Base-by-base conservation (phyloP, 495 filamentous ascomycete species). In the Amphirosellinia nigrospora region DNA sequence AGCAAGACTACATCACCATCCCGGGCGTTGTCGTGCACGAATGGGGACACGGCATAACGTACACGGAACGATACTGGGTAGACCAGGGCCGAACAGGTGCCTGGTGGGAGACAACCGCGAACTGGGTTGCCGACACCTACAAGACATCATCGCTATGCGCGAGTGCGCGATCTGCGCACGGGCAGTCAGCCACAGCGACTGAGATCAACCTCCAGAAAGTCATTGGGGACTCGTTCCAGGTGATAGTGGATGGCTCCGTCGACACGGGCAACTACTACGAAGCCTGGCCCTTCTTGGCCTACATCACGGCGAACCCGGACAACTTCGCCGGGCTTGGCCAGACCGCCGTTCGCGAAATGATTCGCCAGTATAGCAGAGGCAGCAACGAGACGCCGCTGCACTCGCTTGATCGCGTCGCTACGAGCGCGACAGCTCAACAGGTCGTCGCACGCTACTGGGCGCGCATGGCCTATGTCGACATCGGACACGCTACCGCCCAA, bases 311-410 rank as follows among this genome's bases (percentile, higher is more conserved):
- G 66, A 84, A 84, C 70, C 83, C 77, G 4, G 83, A 85, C 70
- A 75, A 76, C 56, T 78, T 76, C 58, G 62, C 75, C 3, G 81
- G 82, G 5, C 70, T 84, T 13, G 82, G 82, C 0, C 72, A 73
- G 62, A 58, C 59, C 0, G 79, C 77, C 10, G 78, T 84, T 28
- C 80, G 77, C 19, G 76, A 74, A 3, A 77, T 83, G 64, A 83
- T 81, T 72, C 74, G 75, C 7, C 74, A 79, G 69, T 85, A 85
- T 71, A 80, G 78, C 63, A 68, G 76, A 7, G 71, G 78, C 52
- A 83, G 80, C 72, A 80, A 84, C 70, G 82, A 84, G 69, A 84
- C 82, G 34, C 83, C 82, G 43, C 73, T 84, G 16, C 81, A 83
- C 38, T 70, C 79, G 30, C 65, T 84, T 4, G 79, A 80, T n/a